Evolutionary conservation across 2,329 filamentous ascomycete species (phyloP), one percentile per base, ranked within the genome.

Genomic region (Diaporthe sp.): DNA sequence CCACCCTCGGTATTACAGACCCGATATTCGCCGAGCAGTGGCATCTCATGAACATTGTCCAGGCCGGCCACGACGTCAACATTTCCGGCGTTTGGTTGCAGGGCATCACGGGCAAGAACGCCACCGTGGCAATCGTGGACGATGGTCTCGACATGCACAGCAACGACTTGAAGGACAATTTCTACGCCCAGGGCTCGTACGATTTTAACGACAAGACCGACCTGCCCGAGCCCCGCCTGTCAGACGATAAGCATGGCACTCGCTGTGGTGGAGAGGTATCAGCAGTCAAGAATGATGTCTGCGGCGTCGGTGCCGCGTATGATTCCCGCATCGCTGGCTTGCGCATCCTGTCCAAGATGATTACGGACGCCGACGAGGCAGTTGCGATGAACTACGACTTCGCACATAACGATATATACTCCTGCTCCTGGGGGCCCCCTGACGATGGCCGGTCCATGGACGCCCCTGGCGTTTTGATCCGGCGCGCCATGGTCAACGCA

Each of bases 121-220:
- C 94, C 25, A 98, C 94, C 1, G 95, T 97, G 2, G 96, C 96
- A 71, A 97, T 99, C 78, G 94, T 99, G 4, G 97, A 99, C 80
- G 97, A 99, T 83, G 97, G 97, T 0, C 84, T 99, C 77, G 97
- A 99, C 81, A 97, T 99, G 93, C 91, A 97, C 85, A 98, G 96
- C 85, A 89, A 94, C 35, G 97, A 99, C 81, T 86, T 99, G 59
- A 96, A 94, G 82, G 93, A 92, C 79, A 99, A 99, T 82, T 99
- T 98, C 85, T 98, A 96, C 81, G 93, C 95, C 1, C 91, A 92
- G 73, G 97, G 97, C 35, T 98, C 96, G 4, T 98, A 94, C 84
- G 97, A 99, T 84, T 99, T 97, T 86, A 99, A 99, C 83, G 95
- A 98, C 80, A 88, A 94, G 66, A 89, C 88, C 2, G 87, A 92